Conservation (phyloP, 495 filamentous ascomycete species). For the Trypethelium eluteriae region DNA sequence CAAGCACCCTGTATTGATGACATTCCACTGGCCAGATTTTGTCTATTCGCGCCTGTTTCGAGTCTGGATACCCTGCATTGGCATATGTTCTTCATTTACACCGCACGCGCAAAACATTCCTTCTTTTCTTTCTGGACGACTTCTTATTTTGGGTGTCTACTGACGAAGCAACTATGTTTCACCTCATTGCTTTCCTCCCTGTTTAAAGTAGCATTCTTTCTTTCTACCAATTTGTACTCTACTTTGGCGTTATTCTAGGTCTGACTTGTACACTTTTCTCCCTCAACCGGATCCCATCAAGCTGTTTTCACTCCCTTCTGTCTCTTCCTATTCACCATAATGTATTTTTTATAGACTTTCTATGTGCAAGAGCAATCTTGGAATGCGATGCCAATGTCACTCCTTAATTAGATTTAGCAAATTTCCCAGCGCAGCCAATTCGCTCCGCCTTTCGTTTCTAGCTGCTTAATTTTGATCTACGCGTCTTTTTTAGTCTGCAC, state of each 20-base stretch:
- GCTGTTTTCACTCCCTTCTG: too few relatives aligned
- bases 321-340: not conserved
- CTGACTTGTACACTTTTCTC: too few relatives aligned
- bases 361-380: not conserved
- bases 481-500: too few relatives aligned
- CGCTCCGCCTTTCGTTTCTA: too few relatives aligned
- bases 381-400: not conserved
- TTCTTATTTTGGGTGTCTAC: not conserved
- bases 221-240: not conserved
- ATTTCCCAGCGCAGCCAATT: too few relatives aligned
- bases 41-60: not conserved
- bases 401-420: not conserved
- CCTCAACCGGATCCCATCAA: too few relatives aligned
- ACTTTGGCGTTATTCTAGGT: too few relatives aligned
- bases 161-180: not conserved
- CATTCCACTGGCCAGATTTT: not conserved
- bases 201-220: not conserved
- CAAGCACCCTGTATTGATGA: not conserved
- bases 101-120: not conserved
- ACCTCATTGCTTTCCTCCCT: not conserved
- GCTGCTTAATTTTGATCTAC: too few relatives aligned
- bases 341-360: not conserved
- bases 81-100: not conserved
- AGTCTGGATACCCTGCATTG: not conserved
- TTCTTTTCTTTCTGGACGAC: not conserved